Conservation (phyloP, 805 yeast species). For the Crinitomyces ghanaensis region DNA sequence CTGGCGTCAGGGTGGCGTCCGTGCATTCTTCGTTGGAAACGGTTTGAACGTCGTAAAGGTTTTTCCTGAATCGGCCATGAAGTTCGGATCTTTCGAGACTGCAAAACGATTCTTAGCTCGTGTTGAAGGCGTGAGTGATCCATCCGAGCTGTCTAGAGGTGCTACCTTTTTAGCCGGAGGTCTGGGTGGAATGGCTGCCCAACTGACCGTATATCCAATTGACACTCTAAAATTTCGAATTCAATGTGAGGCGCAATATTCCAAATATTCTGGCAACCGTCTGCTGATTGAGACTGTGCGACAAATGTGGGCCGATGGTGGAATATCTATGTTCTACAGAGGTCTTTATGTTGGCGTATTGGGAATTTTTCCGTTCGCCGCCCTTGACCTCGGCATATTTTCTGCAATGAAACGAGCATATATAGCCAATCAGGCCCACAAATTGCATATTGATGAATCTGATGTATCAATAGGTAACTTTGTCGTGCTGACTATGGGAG, state of each 20-base stretch:
- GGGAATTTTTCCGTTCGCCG: slow-evolving; percentile 97
- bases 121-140: slow-evolving; percentile 65
- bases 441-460: slow-evolving; percentile 39
- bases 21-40: slow-evolving; percentile 88
- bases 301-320: slow-evolving; percentile 72
- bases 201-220: slow-evolving; percentile 86
- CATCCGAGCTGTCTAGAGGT: slow-evolving; percentile 54
- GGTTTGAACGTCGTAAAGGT: slow-evolving; percentile 89
- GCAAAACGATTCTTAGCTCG: slow-evolving; percentile 63
- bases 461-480: slow-evolving; percentile 69
- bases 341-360: slow-evolving; percentile 86
- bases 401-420: slow-evolving; percentile 73
- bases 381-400: slow-evolving; percentile 89
- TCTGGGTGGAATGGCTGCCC: slow-evolving; percentile 88
- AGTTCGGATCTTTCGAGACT: slow-evolving; percentile 89
- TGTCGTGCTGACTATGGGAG: slow-evolving; percentile 83
- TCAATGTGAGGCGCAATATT: slow-evolving; percentile 79
- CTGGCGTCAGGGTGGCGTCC: slow-evolving; percentile 80
- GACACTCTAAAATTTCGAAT: slow-evolving; percentile 89
- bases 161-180: slow-evolving; percentile 93
- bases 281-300: slow-evolving; percentile 57
- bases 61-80: slow-evolving; percentile 95
- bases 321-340: slow-evolving; percentile 65
- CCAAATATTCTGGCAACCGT: slow-evolving; percentile 46
- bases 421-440: slow-evolving; percentile 48